Evolutionary conservation across 2,329 filamentous ascomycete species (phyloP), one percentile per base, ranked within the genome.

Genomic region (Hypoxylon sp.): DNA sequence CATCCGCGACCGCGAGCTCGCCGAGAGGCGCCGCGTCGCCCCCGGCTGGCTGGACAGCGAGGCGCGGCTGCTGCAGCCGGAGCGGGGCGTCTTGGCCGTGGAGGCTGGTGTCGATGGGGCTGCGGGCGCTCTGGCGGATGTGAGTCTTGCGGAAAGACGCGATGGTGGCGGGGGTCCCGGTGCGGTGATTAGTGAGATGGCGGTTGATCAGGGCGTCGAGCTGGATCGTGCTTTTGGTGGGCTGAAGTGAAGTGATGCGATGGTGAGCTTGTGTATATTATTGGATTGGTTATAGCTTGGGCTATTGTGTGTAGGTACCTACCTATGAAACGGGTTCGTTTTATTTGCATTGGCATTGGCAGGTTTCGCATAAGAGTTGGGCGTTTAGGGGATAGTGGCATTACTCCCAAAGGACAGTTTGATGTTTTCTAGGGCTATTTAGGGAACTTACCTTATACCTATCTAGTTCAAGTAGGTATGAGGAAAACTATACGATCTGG

Each of bases 31-130:
- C 60, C 77, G 88, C 45, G 80, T 91, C 12, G 90, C 90, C 7
- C 90, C 89, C 0, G 89, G 90, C 0, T 94, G 89, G 87, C 72
- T 93, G 62, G 89, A 93, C 63, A 88, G 87, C 62, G 86, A 90
- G 46, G 80, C 82, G 40, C 76, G 84, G 43, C 73, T 93, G 36
- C 69, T 93, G 41, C 80, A 88, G 71, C 89, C 89, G 0, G 83
- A 88, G 72, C 80, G 71, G 16, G 48, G 59, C 2, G 68, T 61
- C 1, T 64, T 9, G 9, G 21, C 21, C 21, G 21, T 48, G 51
- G 61, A 26, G 13, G 8, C 26, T 13, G 38, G 23, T 1, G 12
- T 36, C 5, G 36, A 21, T 21, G 57, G 57, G 4, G 60, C 63
- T 12, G 57, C 57, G 4, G 61, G 46, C 23, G 66, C 35, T 57